Conservation (phyloP, 306 rosid species). For the Prunus padus region DNA sequence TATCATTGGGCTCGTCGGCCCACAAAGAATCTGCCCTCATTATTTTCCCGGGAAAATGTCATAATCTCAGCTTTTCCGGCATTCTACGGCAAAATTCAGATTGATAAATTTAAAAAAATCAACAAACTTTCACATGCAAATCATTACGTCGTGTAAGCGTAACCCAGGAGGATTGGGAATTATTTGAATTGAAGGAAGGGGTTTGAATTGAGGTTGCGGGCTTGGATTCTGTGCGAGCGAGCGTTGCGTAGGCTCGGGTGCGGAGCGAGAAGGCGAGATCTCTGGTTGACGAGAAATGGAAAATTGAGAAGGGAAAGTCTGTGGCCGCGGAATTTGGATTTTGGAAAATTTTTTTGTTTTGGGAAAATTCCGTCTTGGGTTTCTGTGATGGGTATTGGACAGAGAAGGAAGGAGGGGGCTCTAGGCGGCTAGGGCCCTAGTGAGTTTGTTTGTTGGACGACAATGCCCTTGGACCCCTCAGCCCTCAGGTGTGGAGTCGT, state of each 20-base stretch:
- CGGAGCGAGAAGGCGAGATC: conserved; percentile 4
- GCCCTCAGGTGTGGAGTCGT: not conserved
- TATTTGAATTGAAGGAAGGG: not conserved
- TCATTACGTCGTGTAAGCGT: not conserved
- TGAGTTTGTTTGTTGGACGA: not conserved
- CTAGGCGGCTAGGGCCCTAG: conserved; percentile 8
- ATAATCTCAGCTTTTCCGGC: conserved; percentile 26
- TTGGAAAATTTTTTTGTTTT: not conserved
- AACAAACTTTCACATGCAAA: not conserved
- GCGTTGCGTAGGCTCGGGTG: not conserved
- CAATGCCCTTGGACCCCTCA: not conserved
- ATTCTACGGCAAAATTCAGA: conserved; percentile 17
- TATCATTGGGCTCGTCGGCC: conserved; percentile 40
- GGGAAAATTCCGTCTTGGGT: conserved; percentile 5
- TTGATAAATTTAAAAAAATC: not conserved
- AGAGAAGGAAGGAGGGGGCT: not conserved
- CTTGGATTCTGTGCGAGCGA: not conserved
- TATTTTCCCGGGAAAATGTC: conserved; percentile 34
- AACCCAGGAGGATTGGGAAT: not conserved
- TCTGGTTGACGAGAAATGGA: conserved; percentile 10
- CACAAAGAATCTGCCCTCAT: conserved; percentile 41
- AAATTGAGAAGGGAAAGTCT: not conserved
- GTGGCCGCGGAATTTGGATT: conserved; percentile 6
- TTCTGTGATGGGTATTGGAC: conserved; percentile 13
- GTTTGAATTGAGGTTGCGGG: not conserved